Evolutionary conservation across 495 filamentous ascomycete species (phyloP).

Genomic region (Penicillium cinerascens): DNA sequence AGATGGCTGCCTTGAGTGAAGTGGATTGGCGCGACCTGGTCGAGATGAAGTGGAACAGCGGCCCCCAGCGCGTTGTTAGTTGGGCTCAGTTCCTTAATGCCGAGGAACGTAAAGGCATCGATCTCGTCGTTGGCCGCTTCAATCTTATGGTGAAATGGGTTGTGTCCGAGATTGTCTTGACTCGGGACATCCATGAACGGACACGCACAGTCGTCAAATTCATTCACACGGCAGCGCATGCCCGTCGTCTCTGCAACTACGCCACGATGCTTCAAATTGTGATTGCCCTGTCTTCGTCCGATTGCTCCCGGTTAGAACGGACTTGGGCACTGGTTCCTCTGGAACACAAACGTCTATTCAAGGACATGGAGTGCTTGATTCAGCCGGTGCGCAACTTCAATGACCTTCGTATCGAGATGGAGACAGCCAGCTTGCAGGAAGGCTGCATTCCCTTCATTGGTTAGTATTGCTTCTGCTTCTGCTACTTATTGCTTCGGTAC

Average conservation of each 20-base stretch:
- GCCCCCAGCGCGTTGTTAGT: slow-evolving; percentile 56
- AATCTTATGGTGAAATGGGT: slow-evolving; percentile 98
- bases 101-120: slow-evolving; percentile 81
- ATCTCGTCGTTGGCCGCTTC: slow-evolving; percentile 94
- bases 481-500: not conserved
- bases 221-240: slow-evolving; percentile 87
- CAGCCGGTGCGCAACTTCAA: slow-evolving; percentile 90
- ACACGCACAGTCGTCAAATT: slow-evolving; percentile 82
- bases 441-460: slow-evolving; percentile 98
- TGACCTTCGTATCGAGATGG: slow-evolving; percentile 88
- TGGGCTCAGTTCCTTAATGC: slow-evolving; percentile 92
- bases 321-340: slow-evolving; percentile 80
- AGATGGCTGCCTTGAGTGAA: slow-evolving; percentile 93
- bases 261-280: slow-evolving; percentile 95
- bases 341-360: slow-evolving; percentile 66
- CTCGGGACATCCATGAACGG: slow-evolving; percentile 75
- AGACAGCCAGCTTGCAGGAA: slow-evolving; percentile 66
- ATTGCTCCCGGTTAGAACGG: slow-evolving; percentile 67
- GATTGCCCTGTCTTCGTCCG: slow-evolving; percentile 81
- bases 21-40: slow-evolving; percentile 98
- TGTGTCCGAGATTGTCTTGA: slow-evolving; percentile 86
- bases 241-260: slow-evolving; percentile 84
- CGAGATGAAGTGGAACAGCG: slow-evolving; percentile 85
- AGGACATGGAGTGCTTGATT: slow-evolving; percentile 77
- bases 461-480: slow-evolving; percentile 32